Base-by-base conservation (phyloP, 75 land plant genomes). In the Cunninghamia lanceolata region DNA sequence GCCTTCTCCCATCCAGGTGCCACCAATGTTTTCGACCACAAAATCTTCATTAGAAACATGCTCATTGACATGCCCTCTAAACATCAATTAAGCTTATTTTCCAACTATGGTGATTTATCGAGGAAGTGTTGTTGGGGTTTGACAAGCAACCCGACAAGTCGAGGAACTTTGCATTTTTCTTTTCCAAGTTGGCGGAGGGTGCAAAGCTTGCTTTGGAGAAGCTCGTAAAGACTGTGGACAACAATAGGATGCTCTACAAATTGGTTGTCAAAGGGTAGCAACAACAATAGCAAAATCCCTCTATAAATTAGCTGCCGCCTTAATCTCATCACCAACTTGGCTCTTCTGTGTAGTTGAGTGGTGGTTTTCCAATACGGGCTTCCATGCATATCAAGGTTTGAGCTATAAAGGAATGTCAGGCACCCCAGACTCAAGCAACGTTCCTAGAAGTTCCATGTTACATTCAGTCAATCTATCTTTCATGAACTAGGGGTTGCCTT, bases 121-220 rank as follows among this genome's bases (percentile, higher is more conserved):
- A 92, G 63, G 97, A 95, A 90, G 97, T 95, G 1, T 95, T 95
- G 1, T 86, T 94, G 2, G 97, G 97, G 80, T 91, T 92, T 47
- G 97, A 95, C 82, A 93, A 94, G 84, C 89, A 89, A 76, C 88
- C 95, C 0, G 97, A 95, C 53, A 88, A 88, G 52, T 89, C 93
- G 14, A 82, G 87, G 76, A 95, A 94, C 2, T 95, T 91, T 76
- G 95, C 97, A 0, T 85, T 95, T 32, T 91, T 95, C 81, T 93
- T 94, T 16, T 95, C 88, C 87, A 94, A 93, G 91, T 89, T 94
- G 2, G 91, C 88, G 3, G 95, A 95, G 76, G 90, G 88, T 1
- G 95, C 97, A 0, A 87, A 47, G 84, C 88, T 89, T 52, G 87
- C 94, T 2, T 84, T 95, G 43, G 89, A 88, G n/a, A 93, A 91